Percentiles rank a stretch among this genome's conserved stretches.
Conservation (phyloP, 306 rosid genomes). For the Sindora glabra region DNA sequence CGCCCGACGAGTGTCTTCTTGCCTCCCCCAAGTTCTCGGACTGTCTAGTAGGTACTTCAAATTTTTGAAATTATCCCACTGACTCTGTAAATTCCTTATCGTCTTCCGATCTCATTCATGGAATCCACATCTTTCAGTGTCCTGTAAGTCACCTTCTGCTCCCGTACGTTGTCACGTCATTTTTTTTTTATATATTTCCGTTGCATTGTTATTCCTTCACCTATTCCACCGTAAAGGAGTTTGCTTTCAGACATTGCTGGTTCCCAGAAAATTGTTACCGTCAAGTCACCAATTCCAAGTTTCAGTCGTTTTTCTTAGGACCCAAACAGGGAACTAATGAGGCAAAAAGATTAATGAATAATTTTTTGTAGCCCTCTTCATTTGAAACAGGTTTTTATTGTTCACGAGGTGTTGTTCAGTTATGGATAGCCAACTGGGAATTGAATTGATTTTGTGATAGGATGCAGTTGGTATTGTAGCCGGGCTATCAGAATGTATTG, state of each 20-base stretch:
- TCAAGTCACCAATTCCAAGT: no score
- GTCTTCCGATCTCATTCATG: slow-evolving; percentile 51
- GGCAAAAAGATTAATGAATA: neutral
- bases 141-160: slow-evolving; percentile 41
- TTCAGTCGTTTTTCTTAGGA: neutral
- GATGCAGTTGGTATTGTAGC: slow-evolving; percentile 95
- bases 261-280: no score
- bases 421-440: slow-evolving; percentile 13
- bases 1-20: slow-evolving; percentile 35
- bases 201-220: no score
- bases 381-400: neutral
- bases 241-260: no score
- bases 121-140: slow-evolving; percentile 85
- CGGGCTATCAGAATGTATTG: slow-evolving; percentile 84
- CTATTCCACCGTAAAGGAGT: no score
- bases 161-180: no score
- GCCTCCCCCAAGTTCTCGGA: slow-evolving; percentile 39
- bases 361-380: no score
- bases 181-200: no score
- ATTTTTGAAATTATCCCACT: slow-evolving; percentile 44
- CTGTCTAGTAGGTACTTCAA: slow-evolving; percentile 42
- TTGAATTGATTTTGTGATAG: slow-evolving; percentile 45
- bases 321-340: no score
- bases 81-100: slow-evolving; percentile 31
- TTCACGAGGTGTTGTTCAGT: neutral